Evolutionary conservation across 2,329 filamentous ascomycete genomes (phyloP), one percentile per base, ranked within the genome.

Genomic region (Hymenoscyphus albidus): DNA sequence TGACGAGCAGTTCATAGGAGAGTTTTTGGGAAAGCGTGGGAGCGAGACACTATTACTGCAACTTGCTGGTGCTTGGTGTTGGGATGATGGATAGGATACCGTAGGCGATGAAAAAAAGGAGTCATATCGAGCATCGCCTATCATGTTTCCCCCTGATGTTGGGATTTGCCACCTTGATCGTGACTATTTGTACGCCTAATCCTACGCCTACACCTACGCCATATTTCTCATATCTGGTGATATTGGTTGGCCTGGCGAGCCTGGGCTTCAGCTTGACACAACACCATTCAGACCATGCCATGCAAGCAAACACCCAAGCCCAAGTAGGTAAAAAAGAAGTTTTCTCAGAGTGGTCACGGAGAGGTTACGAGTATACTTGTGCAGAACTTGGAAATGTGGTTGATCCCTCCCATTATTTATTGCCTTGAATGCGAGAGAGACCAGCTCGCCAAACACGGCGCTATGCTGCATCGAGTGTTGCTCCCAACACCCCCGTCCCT

Each of bases 401-500:
- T 27, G 27, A 27, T 27, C 48, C 48, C 48, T 54, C 48, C 35
- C 9, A 35, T 35, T 35, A 27, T 22, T 51, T 18, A 22, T 27
- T 54, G 18, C 18, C 18, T 27, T 13, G 48, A 4, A 22, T 35
- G 35, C n/a, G 3, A 12, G 48, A 54, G 48, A n/a, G 48, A 54
- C 18, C 12, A 54, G 48, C 48, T 51, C 18, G n/a, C 44, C 18
- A 51, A 51, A 51, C 14, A 51, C n/a, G 18, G 12, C 44, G 7
- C n/a, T 51, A 51, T 51, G 44, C 44, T 54, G 18, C 48, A 54
- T 54, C 10, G 48, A 54, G 48, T 51, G 35, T 42, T 60, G 63
- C 18, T 39, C 22, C 32, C 51, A 13, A n/a, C 58, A 18, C 31
- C 48, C 38, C 16, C 38, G 48, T 51, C 22, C n/a, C n/a, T 61